Conservation (phyloP, 225 moss, liverwort and hornwort species). For the Antitrichia curtipendula region DNA sequence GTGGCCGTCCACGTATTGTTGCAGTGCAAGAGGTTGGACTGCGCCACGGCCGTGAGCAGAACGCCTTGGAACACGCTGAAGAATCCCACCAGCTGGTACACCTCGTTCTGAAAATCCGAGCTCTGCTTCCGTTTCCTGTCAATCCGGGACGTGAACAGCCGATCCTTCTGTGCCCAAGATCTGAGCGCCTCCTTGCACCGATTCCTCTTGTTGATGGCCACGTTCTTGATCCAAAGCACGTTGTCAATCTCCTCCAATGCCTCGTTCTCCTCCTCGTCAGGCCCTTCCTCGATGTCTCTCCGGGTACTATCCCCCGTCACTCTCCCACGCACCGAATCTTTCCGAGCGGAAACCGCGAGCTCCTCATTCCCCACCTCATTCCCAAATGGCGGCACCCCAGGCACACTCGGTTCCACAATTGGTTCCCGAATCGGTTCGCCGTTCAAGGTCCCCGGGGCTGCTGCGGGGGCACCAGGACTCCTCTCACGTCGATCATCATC, state of each 20-base stretch:
- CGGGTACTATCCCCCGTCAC: background rate
- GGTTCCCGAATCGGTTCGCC: background rate
- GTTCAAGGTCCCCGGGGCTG: background rate
- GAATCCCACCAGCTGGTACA: conserved; percentile 13
- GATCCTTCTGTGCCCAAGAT: background rate
- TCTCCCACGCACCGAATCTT: background rate
- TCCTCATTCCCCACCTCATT: background rate
- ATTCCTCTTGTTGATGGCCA: background rate
- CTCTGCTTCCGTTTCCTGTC: conserved; percentile 7
- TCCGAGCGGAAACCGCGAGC: background rate
- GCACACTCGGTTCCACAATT: background rate
- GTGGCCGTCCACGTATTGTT: conserved; percentile 6
- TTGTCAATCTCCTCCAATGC: conserved; percentile 22
- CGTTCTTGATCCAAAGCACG: conserved; percentile 5
- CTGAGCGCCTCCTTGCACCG: background rate
- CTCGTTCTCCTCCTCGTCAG: background rate
- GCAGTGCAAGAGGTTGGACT: conserved; percentile 12
- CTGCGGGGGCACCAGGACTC: background rate
- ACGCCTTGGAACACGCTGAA: background rate
- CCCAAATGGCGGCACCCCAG: background rate
- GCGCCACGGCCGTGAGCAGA: conserved; percentile 15
- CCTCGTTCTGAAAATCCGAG: conserved; percentile 1
- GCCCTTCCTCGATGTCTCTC: background rate
- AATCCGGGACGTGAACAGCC: background rate
- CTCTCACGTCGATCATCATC: background rate